phyloP scores from a whole-genome alignment of 108 stramenopile genomes.

The Pseudonitzschia pungens region DNA sequence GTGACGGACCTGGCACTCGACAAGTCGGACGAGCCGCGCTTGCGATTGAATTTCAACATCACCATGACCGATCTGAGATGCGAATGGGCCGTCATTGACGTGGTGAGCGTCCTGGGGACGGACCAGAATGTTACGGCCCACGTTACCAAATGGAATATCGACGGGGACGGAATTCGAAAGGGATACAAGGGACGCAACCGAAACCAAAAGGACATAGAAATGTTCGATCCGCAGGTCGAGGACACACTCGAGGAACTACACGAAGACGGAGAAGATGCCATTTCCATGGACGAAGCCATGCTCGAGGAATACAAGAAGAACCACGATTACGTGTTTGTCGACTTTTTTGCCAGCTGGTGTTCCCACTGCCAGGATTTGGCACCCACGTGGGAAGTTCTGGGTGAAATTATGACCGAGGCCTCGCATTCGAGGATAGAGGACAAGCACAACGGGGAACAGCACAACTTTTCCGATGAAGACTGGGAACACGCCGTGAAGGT shows the following conservation, averaged over 20 bases:
- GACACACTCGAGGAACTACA: conserved; percentile 87
- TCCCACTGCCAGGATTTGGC: conserved; percentile 79
- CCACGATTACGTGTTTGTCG: conserved; percentile 62
- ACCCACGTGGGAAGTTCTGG: conserved; percentile 86
- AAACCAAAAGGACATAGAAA: conserved; percentile 71
- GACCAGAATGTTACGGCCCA: conserved; percentile 95
- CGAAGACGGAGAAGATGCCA: conserved; percentile 83
- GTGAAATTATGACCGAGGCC: conserved; percentile 80
- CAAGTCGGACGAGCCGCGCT: conserved; percentile 38
- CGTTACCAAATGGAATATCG: conserved; percentile 91
- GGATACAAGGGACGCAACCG: conserved; percentile 84
- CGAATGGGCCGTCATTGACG: conserved; percentile 89
- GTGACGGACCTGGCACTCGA: conserved; percentile 82
- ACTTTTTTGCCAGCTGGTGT: conserved; percentile 84
- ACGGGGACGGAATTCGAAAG: conserved; percentile 80
- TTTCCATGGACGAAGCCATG: conserved; percentile 54
- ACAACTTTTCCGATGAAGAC: conserved; percentile 63
- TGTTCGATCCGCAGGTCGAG: conserved; percentile 64
- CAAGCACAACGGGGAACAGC: not conserved
- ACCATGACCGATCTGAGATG: conserved; percentile 92
- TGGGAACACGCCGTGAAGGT: conserved; percentile 67
- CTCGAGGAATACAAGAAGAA: conserved; percentile 44
- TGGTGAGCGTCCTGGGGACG: conserved; percentile 78
- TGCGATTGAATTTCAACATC: conserved; percentile 93
- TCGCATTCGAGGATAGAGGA: conserved; percentile 31